Evolutionary conservation across 192 early-diverging fungal genomes (phyloP), one percentile per base, ranked within the genome.

Genomic region (Coemansia sp.): DNA sequence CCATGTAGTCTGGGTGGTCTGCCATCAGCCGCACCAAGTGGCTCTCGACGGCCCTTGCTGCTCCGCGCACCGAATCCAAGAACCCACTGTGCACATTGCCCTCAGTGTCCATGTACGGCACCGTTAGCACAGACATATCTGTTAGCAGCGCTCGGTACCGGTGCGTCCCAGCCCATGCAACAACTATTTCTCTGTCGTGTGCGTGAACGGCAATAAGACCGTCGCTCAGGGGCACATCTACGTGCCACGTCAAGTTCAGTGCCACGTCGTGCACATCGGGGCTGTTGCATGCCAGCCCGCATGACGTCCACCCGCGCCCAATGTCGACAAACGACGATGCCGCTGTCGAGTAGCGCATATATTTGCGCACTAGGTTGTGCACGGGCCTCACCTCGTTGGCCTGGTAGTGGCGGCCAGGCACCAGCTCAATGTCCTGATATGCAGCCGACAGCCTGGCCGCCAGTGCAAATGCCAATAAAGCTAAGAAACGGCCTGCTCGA

Each of bases 291-390:
- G 75, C 75, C 34, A 63, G 33, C 19, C 75, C 75, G 17, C 75
- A 78, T 14, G 65, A 67, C 3, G 57, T 21, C 75, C 75, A 78
- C 0, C 75, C 75, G 4, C 34, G 37, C 0, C 60, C 40, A 37
- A 72, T 42, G 21, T 78, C 75, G 14, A 78, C 75, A 57, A 78
- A 72, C 22, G 75, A 68, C 3, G 75, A 56, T 27, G 75, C 75
- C 32, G 75, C 75, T 26, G 68, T 78, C 27, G 75, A 63, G 38
- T 72, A 78, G 35, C 75, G 75, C 75, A 78, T 78, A 62, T 78
- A 78, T 35, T 70, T 70, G 40, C 62, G 68, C 37, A 78, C 54
- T 18, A 72, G 15, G 6, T 33, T 43, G 36, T 78, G 75, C 22
- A 69, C 60, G 18, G 41, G 53, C 33, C 40, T 37, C 21, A 66